Base-by-base conservation (phyloP, 371 early-diverging fungal species). In the Mucor lusitanicus region DNA sequence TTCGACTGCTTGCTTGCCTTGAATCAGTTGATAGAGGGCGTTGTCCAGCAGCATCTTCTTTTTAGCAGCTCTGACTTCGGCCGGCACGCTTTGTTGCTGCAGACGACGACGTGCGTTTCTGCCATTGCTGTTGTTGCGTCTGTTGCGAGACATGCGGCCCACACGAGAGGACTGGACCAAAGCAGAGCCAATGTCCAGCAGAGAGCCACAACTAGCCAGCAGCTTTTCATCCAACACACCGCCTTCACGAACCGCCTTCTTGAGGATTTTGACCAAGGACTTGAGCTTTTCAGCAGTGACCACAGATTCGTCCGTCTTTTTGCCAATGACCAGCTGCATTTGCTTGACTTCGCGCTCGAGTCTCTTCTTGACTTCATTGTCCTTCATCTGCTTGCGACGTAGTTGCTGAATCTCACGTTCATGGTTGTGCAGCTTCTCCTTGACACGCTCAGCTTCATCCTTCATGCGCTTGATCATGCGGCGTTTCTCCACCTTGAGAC, bases 381-480 rank as follows among this genome's bases (percentile, higher is more conserved):
- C 91, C 21, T 77, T 76, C 32, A 76, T 77, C 75, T 93, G 92
- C 30, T 88, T 84, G 8, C 90, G 81, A 11, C 87, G 81, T 25
- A 94, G 69, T 33, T 82, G 82, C 33, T 91, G 90, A 63, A 94
- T 88, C 69, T 93, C 92, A 33, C 90, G 83, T 56, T 91, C 88
- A 56, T 88, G 90, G 8, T 75, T 76, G 8, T 82, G 80, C 23
- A 87, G 79, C 61, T 88, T 75, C 25, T 90, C 91, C 61, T 90
- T 86, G 69, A 85, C 84, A 12, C 85, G 81, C 60, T 88, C 83
- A 3, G 88, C 85, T 65, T 92, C 92, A 46, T 88, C 88, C 69
- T 91, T 91, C 83, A 93, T 89, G 13, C 91, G 88, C 67, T 89
- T 91, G 68, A 92, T 71, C 88, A 92, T 90, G 3, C 89, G 86